Evolutionary conservation across 768 basidiomycete species (phyloP), one percentile per base, ranked within the genome.

Genomic region (Jaapia argillacea): DNA sequence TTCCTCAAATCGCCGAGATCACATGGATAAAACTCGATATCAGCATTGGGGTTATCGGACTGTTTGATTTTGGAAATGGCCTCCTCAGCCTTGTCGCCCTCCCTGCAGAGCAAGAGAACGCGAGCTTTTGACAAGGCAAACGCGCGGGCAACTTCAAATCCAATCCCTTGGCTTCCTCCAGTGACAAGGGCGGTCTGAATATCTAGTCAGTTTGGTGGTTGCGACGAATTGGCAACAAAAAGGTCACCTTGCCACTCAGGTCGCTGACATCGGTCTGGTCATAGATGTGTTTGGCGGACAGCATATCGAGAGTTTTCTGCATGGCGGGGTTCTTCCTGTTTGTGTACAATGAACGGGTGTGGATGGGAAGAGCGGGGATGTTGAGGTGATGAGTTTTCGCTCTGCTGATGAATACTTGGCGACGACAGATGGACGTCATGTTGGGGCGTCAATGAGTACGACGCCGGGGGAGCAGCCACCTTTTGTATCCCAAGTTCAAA

Each of bases 131-230:
- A 54, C 12, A 52, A 45, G 1, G 60, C 57, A 27, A 63, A 51
- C 13, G 54, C 48, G 6, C 51, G 48, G 24, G 57, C 57, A 24
- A 61, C 58, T 39, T 63, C 59, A 24, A 51, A 58, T 13, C 60
- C 58, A 12, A 62, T 59, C 24, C 58, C 60, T 4, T 40, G 46
- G 1, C 55, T 58, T 3, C 52, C 60, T 1, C 60, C 62, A 12
- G 62, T 62, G 4, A 62, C 55, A 20, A 63, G 46, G 0, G 54
- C 59, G 22, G 56, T 57, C 60, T 58, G 22, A 10, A 12, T 23
- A 4, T 25, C 40, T 14, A 14, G 10, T 41, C 5, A n/a, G 14
- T 33, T 33, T 16, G 28, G 10, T 33, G 16, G 28, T 33, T 33
- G 28, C 16, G 6, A 18, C 12, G 0, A 14, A 22, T 4, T 4